Conservation (phyloP, 2,329 filamentous ascomycete species). For the Curvularia sp. region DNA sequence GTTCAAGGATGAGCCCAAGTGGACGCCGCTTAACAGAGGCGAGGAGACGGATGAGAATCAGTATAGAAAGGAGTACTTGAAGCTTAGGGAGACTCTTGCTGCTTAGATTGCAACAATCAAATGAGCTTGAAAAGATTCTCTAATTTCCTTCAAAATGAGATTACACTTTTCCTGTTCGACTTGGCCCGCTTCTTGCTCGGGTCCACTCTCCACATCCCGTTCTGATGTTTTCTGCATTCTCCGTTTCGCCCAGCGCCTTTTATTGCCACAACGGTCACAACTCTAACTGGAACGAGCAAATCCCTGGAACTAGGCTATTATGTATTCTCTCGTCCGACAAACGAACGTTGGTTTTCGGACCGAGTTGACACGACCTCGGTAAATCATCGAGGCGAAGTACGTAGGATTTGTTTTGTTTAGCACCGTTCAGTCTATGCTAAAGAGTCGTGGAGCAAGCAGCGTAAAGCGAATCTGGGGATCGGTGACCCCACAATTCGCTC, state of each 20-base stretch:
- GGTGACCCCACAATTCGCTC: neutral
- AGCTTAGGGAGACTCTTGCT: slow-evolving; percentile 29
- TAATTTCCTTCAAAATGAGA: neutral
- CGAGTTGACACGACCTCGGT: neutral
- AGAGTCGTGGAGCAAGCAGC: neutral
- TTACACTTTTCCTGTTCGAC: neutral
- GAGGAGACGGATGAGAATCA: slow-evolving; percentile 78
- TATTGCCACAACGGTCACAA: neutral
- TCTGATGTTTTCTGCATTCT: neutral
- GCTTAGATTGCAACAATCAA: slow-evolving; percentile 6
- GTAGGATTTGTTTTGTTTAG: neutral
- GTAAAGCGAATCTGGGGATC: neutral
- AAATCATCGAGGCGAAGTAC: neutral
- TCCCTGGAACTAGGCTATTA: neutral
- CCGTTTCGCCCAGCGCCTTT: neutral
- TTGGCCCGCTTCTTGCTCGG: neutral
- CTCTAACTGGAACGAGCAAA: neutral
- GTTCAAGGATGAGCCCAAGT: slow-evolving; percentile 98
- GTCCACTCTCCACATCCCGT: neutral
- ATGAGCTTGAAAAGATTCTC: neutral
- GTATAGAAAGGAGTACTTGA: slow-evolving; percentile 79
- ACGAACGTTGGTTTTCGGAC: neutral
- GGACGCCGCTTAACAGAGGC: slow-evolving; percentile 88
- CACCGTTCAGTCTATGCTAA: neutral
- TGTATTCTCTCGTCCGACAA: neutral